phyloP scores from a whole-genome alignment of 1,284 basidiomycete species.

The Ustanciosporium gigantosporum region DNA sequence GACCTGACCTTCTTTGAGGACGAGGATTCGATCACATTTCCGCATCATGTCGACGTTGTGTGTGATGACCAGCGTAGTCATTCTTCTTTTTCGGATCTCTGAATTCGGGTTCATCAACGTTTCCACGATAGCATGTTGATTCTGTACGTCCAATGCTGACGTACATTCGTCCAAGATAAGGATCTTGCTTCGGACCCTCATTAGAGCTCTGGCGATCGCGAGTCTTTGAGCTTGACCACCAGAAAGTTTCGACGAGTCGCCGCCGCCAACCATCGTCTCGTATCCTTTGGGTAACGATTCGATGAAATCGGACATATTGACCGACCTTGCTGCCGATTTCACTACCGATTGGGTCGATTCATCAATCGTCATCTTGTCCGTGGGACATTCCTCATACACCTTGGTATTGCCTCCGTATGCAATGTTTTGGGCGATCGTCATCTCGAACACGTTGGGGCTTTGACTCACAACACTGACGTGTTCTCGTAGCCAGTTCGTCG shows the following conservation, averaged over 20 bases:
- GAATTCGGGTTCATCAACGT: conserved; percentile 66
- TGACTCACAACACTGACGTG: conserved; percentile 52
- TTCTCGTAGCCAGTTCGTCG: conserved; percentile 39
- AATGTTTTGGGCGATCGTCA: conserved; percentile 49
- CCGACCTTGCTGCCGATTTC: conserved; percentile 71
- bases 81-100: conserved; percentile 9
- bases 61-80: conserved; percentile 87
- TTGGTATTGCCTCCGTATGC: conserved; percentile 35
- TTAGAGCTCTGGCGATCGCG: conserved; percentile 86
- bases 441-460: conserved; percentile 46
- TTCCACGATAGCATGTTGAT: conserved; percentile 68
- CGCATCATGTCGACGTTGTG: conserved; percentile 90
- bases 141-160: conserved; percentile 73
- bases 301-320: conserved; percentile 86
- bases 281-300: conserved; percentile 78
- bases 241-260: conserved; percentile 76
- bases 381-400: conserved; percentile 6
- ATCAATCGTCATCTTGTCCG: background rate
- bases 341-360: conserved; percentile 65
- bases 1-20: conserved; percentile 76
- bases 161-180: conserved; percentile 94
- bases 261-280: conserved; percentile 83
- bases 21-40: conserved; percentile 85
- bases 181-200: conserved; percentile 71
- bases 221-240: conserved; percentile 93